A percentile compares a stretch with the other conserved stretches of the same genome.
Conservation (phyloP, 1,284 basidiomycete species). For the Golubevia sp. region DNA sequence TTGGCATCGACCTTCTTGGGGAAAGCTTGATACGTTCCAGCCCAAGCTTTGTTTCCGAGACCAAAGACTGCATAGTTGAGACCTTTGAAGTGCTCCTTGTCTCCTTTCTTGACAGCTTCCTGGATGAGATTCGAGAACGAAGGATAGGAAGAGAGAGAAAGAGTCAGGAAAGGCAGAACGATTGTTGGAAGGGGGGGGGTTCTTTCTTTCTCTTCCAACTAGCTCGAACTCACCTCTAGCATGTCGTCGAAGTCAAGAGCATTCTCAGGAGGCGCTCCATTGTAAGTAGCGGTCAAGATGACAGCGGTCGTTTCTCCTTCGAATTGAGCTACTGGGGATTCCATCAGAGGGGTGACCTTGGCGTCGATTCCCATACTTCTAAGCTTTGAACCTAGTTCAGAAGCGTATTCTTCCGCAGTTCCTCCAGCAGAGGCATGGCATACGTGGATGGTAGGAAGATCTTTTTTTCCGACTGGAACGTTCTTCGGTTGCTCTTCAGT, state of each 20-base stretch:
- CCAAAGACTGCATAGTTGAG: conserved; percentile 67
- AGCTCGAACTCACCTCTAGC: conserved; percentile 26
- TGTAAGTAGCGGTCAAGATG: not conserved
- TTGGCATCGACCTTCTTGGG: conserved; percentile 64
- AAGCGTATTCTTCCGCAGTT: too few species aligned
- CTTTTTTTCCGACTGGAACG: not conserved
- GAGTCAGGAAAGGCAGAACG: not conserved
- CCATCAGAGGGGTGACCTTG: too few species aligned
- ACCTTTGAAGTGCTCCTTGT: conserved; percentile 59
- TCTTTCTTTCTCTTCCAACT: conserved; percentile 60
- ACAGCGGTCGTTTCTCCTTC: not conserved
- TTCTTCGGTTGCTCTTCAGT: not conserved
- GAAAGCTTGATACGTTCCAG: conserved; percentile 67
- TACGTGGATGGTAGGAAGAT: not conserved
- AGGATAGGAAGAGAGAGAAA: not conserved
- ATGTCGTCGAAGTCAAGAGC: not conserved
- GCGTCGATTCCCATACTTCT: too few species aligned
- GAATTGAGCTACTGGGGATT: too few species aligned
- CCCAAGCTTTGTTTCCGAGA: conserved; percentile 69
- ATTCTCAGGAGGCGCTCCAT: not conserved
- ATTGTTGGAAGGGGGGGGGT: too few species aligned
- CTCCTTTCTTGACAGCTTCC: conserved; percentile 63
- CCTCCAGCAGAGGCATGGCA: not conserved
- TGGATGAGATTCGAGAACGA: too few species aligned
- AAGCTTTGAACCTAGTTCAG: too few species aligned